Percentiles rank a stretch among this genome's conserved stretches.
These are phyloP conservation scores for Leucaena leucocephala DNA, from an alignment of 306 rosid species.

Conservation along the genomic window DNA sequence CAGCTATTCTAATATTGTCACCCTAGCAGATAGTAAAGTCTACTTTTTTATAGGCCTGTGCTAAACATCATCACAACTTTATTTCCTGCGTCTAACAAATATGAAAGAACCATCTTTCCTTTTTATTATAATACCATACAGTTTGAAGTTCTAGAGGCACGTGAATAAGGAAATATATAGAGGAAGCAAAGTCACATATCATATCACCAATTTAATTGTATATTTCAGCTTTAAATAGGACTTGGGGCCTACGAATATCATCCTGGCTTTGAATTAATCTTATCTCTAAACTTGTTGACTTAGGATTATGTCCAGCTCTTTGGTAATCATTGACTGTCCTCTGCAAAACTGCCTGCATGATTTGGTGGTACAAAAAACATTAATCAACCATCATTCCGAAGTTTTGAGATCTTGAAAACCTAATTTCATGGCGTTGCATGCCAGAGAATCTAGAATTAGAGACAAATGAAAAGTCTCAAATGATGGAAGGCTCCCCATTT, in stretches of 20 bases:
- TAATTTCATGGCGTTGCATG: constrained; percentile 5
- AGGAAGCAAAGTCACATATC: constrained; percentile 14
- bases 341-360: constrained; percentile 65
- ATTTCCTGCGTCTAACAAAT: constrained; percentile 25
- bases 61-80: constrained; percentile 5
- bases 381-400: constrained; percentile 19
- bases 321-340: constrained; percentile 65
- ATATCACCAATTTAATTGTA: constrained; percentile 44
- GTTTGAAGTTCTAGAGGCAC: not conserved
- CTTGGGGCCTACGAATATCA: constrained; percentile 61
- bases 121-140: not conserved
- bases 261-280: constrained; percentile 84
- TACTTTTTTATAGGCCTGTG: not conserved
- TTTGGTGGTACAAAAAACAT: constrained; percentile 3
- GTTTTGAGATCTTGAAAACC: not conserved
- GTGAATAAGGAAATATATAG: not conserved
- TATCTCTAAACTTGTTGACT: constrained; percentile 76
- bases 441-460: constrained; percentile 1
- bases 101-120: not conserved
- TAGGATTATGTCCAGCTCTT: constrained; percentile 63
- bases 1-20: not conserved
- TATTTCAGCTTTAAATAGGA: constrained; percentile 59
- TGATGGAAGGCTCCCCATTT: constrained; percentile 14
- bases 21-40: not conserved
- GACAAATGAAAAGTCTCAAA: not conserved